Conservation (phyloP, 1,284 basidiomycete genomes). For the Cronartium ribicola region DNA sequence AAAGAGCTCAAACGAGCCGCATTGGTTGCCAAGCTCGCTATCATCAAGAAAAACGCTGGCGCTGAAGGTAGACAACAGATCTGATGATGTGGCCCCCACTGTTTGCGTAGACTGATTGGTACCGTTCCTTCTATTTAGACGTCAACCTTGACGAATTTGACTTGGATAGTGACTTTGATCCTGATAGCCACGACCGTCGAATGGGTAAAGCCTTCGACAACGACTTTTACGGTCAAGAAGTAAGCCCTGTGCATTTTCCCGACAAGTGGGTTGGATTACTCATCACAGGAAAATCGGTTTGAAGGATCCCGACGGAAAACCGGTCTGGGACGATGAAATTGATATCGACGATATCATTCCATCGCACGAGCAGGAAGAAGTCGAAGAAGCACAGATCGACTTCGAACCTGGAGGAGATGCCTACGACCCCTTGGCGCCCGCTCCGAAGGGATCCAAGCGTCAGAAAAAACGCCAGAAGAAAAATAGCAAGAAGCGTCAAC, state of each 20-base stretch:
- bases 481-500: constrained; percentile 52
- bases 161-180: constrained; percentile 67
- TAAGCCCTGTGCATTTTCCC: constrained; percentile 24
- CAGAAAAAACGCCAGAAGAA: constrained; percentile 52
- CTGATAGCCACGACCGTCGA: constrained; percentile 68
- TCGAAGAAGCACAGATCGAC: constrained; percentile 45
- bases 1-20: constrained; percentile 81
- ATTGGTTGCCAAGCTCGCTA: constrained; percentile 67
- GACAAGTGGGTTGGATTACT: neutral
- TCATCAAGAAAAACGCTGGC: constrained; percentile 64
- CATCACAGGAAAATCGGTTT: neutral
- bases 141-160: constrained; percentile 46
- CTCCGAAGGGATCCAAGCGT: constrained; percentile 42
- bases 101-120: neutral
- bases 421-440: constrained; percentile 46
- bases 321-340: constrained; percentile 82
- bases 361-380: constrained; percentile 52
- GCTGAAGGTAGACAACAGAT: constrained; percentile 43
- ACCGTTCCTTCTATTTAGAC: constrained; percentile 44
- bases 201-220: constrained; percentile 66
- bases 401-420: constrained; percentile 46
- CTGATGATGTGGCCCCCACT: neutral
- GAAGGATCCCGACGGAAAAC: constrained; percentile 64
- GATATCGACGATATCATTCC: constrained; percentile 67
- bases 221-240: constrained; percentile 57